A percentile compares a stretch with the other conserved stretches of the same genome.
phyloP scores from a whole-genome alignment of 495 filamentous ascomycete species.

The Penicillium mononematosum region DNA sequence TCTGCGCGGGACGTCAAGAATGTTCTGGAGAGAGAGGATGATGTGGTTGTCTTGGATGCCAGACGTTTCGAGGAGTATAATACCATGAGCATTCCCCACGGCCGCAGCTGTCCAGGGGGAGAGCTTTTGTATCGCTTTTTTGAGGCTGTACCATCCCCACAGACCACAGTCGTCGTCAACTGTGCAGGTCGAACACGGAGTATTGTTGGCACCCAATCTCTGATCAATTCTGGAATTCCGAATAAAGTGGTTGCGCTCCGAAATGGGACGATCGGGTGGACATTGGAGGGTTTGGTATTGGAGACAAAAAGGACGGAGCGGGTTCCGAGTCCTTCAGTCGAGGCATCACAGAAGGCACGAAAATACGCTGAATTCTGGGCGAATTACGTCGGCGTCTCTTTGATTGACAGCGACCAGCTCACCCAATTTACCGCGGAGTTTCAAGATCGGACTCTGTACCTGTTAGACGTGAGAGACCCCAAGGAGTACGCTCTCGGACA shows the following conservation, averaged over 20 bases:
- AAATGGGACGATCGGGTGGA: constrained; percentile 33
- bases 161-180: constrained; percentile 28
- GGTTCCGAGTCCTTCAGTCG: constrained; percentile 16
- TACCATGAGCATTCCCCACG: constrained; percentile 30
- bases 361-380: constrained; percentile 22
- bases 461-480: constrained; percentile 30
- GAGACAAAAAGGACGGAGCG: constrained; percentile 17
- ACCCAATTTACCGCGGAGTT: constrained; percentile 10
- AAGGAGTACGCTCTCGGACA: constrained; percentile 24
- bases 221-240: constrained; percentile 24
- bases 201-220: constrained; percentile 28
- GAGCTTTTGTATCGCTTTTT: constrained; percentile 28
- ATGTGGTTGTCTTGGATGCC: constrained; percentile 27
- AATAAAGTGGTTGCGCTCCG: constrained; percentile 28
- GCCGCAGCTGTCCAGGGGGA: constrained; percentile 30
- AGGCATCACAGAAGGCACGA: constrained; percentile 17
- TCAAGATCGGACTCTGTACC: constrained; percentile 19
- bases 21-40: constrained; percentile 14
- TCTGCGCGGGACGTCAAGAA: constrained; percentile 23
- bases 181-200: constrained; percentile 31
- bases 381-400: constrained; percentile 15
- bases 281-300: constrained; percentile 24
- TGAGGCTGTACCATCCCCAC: constrained; percentile 24
- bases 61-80: constrained; percentile 27
- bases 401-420: constrained; percentile 6